phyloP scores from a whole-genome alignment of 2,329 filamentous ascomycete species.

The Cordyceps pruinosa region DNA sequence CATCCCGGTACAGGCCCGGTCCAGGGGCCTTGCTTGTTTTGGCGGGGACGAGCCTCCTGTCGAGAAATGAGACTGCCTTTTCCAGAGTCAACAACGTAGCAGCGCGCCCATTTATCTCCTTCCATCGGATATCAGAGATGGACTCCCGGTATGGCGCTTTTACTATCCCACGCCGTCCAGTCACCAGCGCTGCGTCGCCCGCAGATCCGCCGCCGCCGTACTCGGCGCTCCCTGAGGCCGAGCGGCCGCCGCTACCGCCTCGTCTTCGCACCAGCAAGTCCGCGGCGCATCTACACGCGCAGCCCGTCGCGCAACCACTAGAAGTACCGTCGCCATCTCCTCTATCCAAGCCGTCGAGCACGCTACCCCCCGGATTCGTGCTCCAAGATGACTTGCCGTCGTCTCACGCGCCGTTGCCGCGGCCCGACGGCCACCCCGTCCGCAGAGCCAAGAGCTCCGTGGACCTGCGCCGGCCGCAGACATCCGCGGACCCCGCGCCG shows the following conservation, averaged over 20 bases:
- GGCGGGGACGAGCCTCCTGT: not conserved
- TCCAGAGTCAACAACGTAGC: not conserved
- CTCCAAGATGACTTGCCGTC: slow-evolving; percentile 10
- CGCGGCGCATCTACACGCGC: slow-evolving; percentile 10
- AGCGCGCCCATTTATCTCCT: not conserved
- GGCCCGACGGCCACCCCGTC: slow-evolving; percentile 6
- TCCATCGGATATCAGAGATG: not conserved
- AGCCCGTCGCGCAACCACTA: not conserved
- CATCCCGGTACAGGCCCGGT: not conserved
- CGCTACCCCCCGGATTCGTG: slow-evolving; percentile 9
- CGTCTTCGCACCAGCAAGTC: slow-evolving; percentile 16
- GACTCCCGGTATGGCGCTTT: not conserved
- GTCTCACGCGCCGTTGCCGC: not conserved
- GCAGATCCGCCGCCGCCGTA: not conserved
- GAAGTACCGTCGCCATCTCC: not conserved
- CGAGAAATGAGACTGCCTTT: slow-evolving; percentile 3
- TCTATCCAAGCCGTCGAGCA: not conserved
- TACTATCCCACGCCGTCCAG: not conserved
- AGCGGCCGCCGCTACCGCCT: slow-evolving; percentile 4
- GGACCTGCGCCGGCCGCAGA: slow-evolving; percentile 9
- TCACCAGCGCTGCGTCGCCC: not conserved
- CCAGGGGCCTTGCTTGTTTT: not conserved
- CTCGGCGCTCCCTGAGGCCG: not conserved
- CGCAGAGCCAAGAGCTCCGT: slow-evolving; percentile 28
- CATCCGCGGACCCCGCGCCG: not conserved